Percentiles rank a stretch among this genome's conserved stretches.
Evolutionary conservation across 1,284 basidiomycete genomes (phyloP).

Genomic region (Ceratorhiza oryzae-sativae): DNA sequence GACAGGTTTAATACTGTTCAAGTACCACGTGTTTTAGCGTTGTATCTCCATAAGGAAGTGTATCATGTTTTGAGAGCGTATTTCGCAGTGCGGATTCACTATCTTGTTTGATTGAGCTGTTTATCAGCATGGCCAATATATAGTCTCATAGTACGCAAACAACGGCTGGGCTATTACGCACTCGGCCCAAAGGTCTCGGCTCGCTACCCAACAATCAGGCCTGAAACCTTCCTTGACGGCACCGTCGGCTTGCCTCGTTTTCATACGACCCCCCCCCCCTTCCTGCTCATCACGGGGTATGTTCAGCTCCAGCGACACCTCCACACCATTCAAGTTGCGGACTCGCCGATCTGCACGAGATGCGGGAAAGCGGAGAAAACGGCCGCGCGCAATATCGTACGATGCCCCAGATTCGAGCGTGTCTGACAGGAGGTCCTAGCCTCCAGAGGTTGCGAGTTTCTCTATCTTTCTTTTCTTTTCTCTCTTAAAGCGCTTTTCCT

Average conservation of each 20-base stretch:
- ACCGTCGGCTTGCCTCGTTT: not conserved
- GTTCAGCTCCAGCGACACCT: constrained; percentile 1
- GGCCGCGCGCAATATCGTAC: not conserved
- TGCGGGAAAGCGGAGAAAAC: not conserved
- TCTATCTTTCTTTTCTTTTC: not conserved
- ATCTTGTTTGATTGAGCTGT: too few species aligned
- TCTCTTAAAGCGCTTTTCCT: not conserved
- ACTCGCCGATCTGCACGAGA: not conserved
- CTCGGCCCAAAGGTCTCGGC: not conserved
- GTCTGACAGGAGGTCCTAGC: not conserved
- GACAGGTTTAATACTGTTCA: too few species aligned
- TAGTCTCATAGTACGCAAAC: not conserved
- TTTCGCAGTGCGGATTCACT: too few species aligned
- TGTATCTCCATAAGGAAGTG: too few species aligned
- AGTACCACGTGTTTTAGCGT: too few species aligned
- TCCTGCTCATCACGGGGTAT: constrained; percentile 2
- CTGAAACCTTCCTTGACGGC: not conserved
- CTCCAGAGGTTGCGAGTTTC: not conserved
- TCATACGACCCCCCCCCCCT: not conserved
- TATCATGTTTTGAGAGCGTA: too few species aligned
- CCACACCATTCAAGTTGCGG: not conserved
- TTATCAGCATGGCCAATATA: too few species aligned
- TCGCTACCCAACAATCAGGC: not conserved
- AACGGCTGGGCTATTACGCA: not conserved
- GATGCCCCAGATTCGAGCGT: not conserved